Evolutionary conservation across 306 rosid species (phyloP).

Genomic region (Sicyos edulis): DNA sequence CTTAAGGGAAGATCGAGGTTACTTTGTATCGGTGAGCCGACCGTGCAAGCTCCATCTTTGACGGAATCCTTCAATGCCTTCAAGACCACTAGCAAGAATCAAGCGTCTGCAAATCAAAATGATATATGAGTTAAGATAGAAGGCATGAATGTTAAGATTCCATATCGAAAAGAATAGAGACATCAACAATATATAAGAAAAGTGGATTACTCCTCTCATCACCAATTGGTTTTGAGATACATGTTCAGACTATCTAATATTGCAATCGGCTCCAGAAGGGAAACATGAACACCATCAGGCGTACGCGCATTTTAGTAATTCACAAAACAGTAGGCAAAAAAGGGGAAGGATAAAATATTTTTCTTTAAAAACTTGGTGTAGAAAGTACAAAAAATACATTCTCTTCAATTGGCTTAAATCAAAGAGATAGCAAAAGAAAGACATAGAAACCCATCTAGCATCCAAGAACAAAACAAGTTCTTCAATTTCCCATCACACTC

Average conservation of each 20-base stretch:
- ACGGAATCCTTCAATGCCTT: conserved; percentile 83
- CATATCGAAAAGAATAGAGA: no score
- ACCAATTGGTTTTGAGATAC: no score
- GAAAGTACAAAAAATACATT: neutral
- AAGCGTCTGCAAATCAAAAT: conserved; percentile 47
- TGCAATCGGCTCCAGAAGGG: neutral
- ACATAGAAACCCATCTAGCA: neutral
- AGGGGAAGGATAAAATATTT: neutral
- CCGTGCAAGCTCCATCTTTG: conserved; percentile 94
- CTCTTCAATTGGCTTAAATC: neutral
- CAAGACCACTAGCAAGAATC: conserved; percentile 88
- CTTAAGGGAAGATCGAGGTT: conserved; percentile 26
- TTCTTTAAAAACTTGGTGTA: neutral
- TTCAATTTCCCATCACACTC: neutral
- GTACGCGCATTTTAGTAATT: neutral
- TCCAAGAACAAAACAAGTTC: neutral
- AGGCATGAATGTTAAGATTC: neutral
- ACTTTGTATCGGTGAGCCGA: conserved; percentile 80
- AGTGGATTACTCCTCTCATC: no score
- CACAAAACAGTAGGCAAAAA: neutral
- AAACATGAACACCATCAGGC: neutral
- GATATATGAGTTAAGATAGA: neutral
- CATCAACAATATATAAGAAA: no score
- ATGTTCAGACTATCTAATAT: no score
- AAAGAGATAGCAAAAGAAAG: neutral